phyloP scores from a whole-genome alignment of 1,139 yeast genomes.

The Kodamaea anthophila region DNA sequence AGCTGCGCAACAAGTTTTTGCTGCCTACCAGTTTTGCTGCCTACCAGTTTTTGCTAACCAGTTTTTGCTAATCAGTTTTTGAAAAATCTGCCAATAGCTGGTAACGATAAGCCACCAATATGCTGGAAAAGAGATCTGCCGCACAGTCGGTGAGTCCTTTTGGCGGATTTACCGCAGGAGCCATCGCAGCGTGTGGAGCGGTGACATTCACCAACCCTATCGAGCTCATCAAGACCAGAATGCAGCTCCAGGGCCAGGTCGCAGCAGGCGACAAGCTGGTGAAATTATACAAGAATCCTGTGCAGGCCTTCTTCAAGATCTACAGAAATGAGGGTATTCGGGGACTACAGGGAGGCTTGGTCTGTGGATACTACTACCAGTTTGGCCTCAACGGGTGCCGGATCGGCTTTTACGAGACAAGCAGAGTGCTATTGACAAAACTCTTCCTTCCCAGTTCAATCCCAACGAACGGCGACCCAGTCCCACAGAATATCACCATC shows the following conservation, averaged over 20 bases:
- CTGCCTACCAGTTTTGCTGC: no score
- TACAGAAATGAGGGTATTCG: slow-evolving; percentile 75
- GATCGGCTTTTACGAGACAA: slow-evolving; percentile 89
- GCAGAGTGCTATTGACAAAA: slow-evolving; percentile 54
- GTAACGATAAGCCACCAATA: no score
- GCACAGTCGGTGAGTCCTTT: slow-evolving; percentile 54
- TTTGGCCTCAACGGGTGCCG: slow-evolving; percentile 89
- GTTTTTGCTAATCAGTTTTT: no score
- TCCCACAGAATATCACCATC: slow-evolving; percentile 54
- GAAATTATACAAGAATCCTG: slow-evolving; percentile 63
- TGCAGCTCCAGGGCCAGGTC: slow-evolving; percentile 95
- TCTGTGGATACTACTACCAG: slow-evolving; percentile 82
- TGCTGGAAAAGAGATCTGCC: slow-evolving; percentile 16
- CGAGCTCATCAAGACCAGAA: slow-evolving; percentile 87
- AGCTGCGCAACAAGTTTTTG: no score
- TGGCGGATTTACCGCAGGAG: slow-evolving; percentile 92
- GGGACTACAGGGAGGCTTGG: slow-evolving; percentile 84
- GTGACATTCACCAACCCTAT: slow-evolving; percentile 96
- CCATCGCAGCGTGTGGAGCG: slow-evolving; percentile 95
- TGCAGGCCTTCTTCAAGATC: slow-evolving; percentile 78
- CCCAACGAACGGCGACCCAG: slow-evolving; percentile 23
- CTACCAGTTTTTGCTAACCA: no score
- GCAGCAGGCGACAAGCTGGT: slow-evolving; percentile 30
- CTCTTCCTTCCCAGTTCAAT: slow-evolving; percentile 45
- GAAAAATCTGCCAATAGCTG: no score